Conservation (phyloP, 2,329 filamentous ascomycete genomes). For the Xylariaceae sp. region DNA sequence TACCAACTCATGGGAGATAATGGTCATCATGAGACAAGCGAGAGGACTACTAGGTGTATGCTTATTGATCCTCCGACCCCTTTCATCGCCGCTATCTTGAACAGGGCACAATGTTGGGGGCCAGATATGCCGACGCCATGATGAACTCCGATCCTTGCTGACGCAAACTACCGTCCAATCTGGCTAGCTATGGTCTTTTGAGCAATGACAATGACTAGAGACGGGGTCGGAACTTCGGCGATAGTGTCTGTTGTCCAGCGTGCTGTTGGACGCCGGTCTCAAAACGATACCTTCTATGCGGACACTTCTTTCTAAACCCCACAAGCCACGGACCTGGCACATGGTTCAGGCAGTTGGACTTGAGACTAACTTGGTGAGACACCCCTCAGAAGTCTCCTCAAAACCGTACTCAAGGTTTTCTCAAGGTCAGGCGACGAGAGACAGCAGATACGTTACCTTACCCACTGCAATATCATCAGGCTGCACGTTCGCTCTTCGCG, state of each 20-base stretch:
- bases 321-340: slow-evolving; percentile 1
- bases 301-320: slow-evolving; percentile 1
- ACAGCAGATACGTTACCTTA: slow-evolving; percentile 11
- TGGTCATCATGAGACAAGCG: too few species aligned
- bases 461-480: not conserved
- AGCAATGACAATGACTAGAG: too few species aligned
- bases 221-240: too few species aligned
- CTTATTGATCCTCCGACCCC: slow-evolving; percentile 8
- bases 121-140: not conserved
- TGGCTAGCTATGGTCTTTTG: too few species aligned
- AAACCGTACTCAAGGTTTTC: not conserved
- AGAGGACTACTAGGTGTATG: too few species aligned
- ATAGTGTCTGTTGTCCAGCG: not conserved
- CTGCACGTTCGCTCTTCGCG: not conserved
- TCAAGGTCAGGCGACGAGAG: slow-evolving; percentile 8
- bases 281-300: not conserved
- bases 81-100: not conserved
- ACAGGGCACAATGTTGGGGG: not conserved
- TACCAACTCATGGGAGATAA: too few species aligned
- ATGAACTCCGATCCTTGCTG: not conserved
- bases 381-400: not conserved
- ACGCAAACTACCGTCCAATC: too few species aligned
- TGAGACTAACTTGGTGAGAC: not conserved
- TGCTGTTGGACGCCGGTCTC: not conserved
- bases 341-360: slow-evolving; percentile 11